Evolutionary conservation across 1,284 basidiomycete species (phyloP), one percentile per base, ranked within the genome.

Genomic region (Acaromyces ingoldii): DNA sequence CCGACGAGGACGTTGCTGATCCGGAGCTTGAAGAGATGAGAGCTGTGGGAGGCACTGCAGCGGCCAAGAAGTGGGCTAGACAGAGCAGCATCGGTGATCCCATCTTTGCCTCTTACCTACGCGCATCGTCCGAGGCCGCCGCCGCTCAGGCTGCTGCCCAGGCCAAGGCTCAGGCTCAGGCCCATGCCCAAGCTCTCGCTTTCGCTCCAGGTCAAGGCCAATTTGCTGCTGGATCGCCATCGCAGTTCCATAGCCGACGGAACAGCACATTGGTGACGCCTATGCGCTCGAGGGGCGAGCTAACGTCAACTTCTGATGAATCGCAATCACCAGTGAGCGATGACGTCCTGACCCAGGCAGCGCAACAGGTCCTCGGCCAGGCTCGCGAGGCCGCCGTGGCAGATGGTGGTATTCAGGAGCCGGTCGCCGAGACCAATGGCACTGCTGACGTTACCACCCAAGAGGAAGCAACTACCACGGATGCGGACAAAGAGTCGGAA

Each of bases 31-130:
- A 44, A 19, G 17, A 31, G 21, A 53, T 54, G 54, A 25, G 30
- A 4, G 19, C 50, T 3, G 26, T 56, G 2, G 65, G 60, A 13
- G 57, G 62, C 34, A 69, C 66, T 1, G 62, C 64, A 5, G 66
- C 66, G 21, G 65, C 65, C 2, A 57, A 63, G 36, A 54, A 57
- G 4, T 60, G 60, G 31, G 47, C 43, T 19, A 22, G 17, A 54
- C 50, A 24, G 53, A 51, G 1, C 31, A 60, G 7, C 56, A 60
- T 29, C 2, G 21, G 36, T 13, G 48, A 56, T 33, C 55, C 62
- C 41, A 57, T 59, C 51, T 63, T 66, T 33, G 15, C 28, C 11
- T 31, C 37, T 15, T 31, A 48, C 19, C 51, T 38, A 19, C 24
- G 47, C 24, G 47, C 51, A 4, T 10, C 21, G 7, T 13, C 10